These are phyloP conservation scores for Cryptosporidium viatorum DNA, from an alignment of 169 alveolate species.

Conservation along the genomic window DNA sequence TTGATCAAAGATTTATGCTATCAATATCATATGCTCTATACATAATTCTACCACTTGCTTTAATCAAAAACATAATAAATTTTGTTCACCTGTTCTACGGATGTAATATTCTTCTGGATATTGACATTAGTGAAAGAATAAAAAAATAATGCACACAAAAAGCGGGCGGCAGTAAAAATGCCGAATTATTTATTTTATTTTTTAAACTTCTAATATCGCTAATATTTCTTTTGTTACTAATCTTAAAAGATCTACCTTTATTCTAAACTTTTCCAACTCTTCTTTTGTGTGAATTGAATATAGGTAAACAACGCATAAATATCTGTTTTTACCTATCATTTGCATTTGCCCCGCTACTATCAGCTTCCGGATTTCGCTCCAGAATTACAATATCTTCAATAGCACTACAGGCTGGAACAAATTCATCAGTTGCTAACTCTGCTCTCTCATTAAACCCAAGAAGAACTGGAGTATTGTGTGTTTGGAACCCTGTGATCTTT, in stretches of 20 bases:
- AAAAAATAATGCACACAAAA: conserved; percentile 9
- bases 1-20: background rate
- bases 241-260: background rate
- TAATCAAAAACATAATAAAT: conserved; percentile 31
- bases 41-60: conserved; percentile 7
- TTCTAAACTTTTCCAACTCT: background rate
- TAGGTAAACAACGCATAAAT: background rate
- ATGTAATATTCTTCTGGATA: conserved; percentile 15
- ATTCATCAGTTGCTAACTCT: conserved; percentile 93
- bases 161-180: background rate
- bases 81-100: conserved; percentile 53
- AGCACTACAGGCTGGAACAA: conserved; percentile 80
- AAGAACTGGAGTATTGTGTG: conserved; percentile 98
- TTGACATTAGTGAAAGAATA: conserved; percentile 22
- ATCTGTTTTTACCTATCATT: background rate
- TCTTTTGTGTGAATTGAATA: background rate
- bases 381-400: conserved; percentile 88
- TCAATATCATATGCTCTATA: background rate
- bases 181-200: too few relatives aligned
- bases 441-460: conserved; percentile 92
- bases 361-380: conserved; percentile 85
- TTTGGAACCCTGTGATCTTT: conserved; percentile 98
- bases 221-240: background rate
- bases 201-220: background rate
- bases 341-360: background rate